Evolutionary conservation across 129 eudicot genomes (phyloP).

Genomic region (Sambucus nigra): DNA sequence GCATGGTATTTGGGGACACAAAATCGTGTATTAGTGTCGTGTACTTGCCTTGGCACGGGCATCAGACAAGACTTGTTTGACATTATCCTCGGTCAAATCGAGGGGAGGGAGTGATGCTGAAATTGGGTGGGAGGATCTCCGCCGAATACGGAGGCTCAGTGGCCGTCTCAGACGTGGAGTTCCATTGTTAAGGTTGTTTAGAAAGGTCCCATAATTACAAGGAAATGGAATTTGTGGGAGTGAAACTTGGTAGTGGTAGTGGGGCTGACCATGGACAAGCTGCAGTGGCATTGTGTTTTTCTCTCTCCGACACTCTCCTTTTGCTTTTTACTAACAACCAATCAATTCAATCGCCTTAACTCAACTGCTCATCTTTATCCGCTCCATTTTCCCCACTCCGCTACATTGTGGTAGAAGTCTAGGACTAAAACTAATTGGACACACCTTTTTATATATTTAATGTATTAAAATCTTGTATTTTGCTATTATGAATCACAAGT

Average conservation of each 20-base stretch:
- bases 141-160: constrained; percentile 1
- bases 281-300: constrained; percentile 16
- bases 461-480: too few relatives aligned
- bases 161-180: constrained; percentile 11
- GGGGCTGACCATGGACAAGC: constrained; percentile 12
- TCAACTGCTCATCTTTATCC: too few relatives aligned
- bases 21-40: not conserved
- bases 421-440: too few relatives aligned
- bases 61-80: constrained; percentile 55
- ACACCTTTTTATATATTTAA: too few relatives aligned
- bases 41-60: constrained; percentile 66
- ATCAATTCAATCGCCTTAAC: too few relatives aligned
- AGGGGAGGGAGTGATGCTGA: constrained; percentile 55
- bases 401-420: too few relatives aligned
- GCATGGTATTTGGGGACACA: not conserved
- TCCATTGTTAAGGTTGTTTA: constrained; percentile 11
- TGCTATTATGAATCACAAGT: too few relatives aligned
- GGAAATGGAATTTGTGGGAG: constrained; percentile 10
- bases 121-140: constrained; percentile 13
- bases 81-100: constrained; percentile 85
- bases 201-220: constrained; percentile 6
- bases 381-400: too few relatives aligned
- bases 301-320: too few relatives aligned
- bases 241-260: constrained; percentile 5
- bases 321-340: too few relatives aligned